A percentile compares a stretch with the other conserved stretches of the same genome.
Evolutionary conservation across 2,329 filamentous ascomycete genomes (phyloP).

Genomic region (Thelonectria discophora): DNA sequence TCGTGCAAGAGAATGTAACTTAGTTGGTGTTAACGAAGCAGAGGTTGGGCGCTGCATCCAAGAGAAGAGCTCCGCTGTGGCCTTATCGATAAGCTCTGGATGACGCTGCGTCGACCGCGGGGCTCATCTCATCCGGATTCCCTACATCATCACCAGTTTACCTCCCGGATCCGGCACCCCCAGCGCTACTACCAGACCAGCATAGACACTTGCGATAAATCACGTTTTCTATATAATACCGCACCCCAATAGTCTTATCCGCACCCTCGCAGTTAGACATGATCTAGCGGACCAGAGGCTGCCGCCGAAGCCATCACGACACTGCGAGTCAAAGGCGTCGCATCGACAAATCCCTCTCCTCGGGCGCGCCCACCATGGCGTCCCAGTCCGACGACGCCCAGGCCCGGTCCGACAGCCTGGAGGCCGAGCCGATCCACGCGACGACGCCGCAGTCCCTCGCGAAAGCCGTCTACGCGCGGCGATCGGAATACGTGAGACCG

Average conservation of each 20-base stretch:
- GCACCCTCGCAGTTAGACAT: slow-evolving; percentile 38
- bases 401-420: slow-evolving; percentile 48
- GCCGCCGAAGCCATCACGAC: slow-evolving; percentile 34
- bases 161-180: slow-evolving; percentile 10
- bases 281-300: slow-evolving; percentile 47
- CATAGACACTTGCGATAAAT: background rate
- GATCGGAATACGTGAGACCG: slow-evolving; percentile 79
- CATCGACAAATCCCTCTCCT: slow-evolving; percentile 28
- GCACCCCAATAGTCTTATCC: slow-evolving; percentile 29
- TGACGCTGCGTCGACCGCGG: slow-evolving; percentile 33
- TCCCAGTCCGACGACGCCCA: slow-evolving; percentile 44
- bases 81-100: slow-evolving; percentile 45
- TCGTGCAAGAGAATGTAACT: slow-evolving; percentile 20
- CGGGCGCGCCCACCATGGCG: slow-evolving; percentile 37
- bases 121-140: slow-evolving; percentile 19
- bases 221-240: background rate
- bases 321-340: slow-evolving; percentile 38
- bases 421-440: slow-evolving; percentile 52
- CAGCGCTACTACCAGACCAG: background rate
- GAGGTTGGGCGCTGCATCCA: slow-evolving; percentile 27
- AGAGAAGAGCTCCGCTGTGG: slow-evolving; percentile 8
- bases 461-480: slow-evolving; percentile 73
- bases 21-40: slow-evolving; percentile 22
- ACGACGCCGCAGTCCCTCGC: slow-evolving; percentile 67
- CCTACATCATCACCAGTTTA: slow-evolving; percentile 33